Percentiles rank a stretch among this genome's conserved stretches.
These are phyloP conservation scores for Passiflora organensis DNA, from an alignment of 345 rosid species.

Conservation along the genomic window DNA sequence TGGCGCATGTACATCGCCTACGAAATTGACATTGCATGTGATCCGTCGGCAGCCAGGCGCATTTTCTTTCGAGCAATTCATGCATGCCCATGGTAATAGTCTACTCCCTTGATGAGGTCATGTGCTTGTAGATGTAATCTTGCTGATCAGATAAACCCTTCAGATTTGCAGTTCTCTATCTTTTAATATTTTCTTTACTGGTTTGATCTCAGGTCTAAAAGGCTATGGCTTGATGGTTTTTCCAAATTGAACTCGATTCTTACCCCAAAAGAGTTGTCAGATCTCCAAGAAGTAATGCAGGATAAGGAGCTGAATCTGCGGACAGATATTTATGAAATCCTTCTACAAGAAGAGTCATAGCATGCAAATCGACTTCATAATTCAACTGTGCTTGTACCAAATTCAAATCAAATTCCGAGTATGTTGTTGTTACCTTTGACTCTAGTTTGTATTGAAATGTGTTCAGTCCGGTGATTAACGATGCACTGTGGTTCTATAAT, in stretches of 20 bases:
- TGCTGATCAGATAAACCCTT: too few relatives aligned
- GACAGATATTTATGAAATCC: constrained; percentile 96
- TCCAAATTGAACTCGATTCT: constrained; percentile 50
- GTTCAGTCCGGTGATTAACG: too few relatives aligned
- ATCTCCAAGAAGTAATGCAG: constrained; percentile 95
- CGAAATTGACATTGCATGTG: constrained; percentile 53
- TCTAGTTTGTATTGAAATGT: neutral
- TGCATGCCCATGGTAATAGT: constrained; percentile 83
- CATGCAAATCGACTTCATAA: too few relatives aligned
- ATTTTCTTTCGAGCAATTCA: constrained; percentile 87
- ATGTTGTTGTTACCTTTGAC: neutral
- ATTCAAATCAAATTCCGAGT: neutral
- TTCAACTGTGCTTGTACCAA: neutral
- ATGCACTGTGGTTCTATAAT: too few relatives aligned
- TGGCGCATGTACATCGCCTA: constrained; percentile 90
- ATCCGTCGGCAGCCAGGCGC: constrained; percentile 65
- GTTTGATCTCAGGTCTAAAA: constrained; percentile 61
- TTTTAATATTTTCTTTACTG: neutral
- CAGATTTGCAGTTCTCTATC: neutral
- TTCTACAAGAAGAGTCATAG: constrained; percentile 56
- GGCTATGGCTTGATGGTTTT: constrained; percentile 92
- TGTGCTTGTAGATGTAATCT: neutral
- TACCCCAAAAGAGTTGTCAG: constrained; percentile 77
- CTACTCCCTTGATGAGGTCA: neutral
- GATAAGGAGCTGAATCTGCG: constrained; percentile 87